These are phyloP conservation scores for Trichoderma endophyticum DNA, from an alignment of 2,329 filamentous ascomycete genomes.

Conservation along the genomic window DNA sequence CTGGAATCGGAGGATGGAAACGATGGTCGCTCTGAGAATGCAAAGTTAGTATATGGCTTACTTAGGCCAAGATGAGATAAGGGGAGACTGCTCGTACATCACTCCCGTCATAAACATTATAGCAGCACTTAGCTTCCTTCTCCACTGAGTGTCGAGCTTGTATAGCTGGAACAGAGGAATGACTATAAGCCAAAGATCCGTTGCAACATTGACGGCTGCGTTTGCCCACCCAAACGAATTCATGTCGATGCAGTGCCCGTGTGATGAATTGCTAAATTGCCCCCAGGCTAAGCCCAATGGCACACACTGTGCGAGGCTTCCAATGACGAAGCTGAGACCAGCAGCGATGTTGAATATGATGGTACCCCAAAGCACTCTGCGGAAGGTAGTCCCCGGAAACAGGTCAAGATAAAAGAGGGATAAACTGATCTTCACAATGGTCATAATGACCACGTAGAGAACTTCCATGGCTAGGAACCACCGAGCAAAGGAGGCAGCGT, in stretches of 20 bases:
- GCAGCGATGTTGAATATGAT: conserved; percentile 31
- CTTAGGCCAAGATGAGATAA: no score
- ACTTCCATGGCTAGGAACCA: conserved; percentile 35
- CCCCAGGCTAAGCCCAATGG: conserved; percentile 42
- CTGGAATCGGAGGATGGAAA: conserved; percentile 31
- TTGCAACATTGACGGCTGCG: conserved; percentile 39
- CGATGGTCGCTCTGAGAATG: conserved; percentile 28
- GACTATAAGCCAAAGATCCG: conserved; percentile 43
- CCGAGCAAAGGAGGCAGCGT: conserved; percentile 24
- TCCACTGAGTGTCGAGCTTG: conserved; percentile 35
- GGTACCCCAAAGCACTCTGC: conserved; percentile 33
- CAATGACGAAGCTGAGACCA: conserved; percentile 33
- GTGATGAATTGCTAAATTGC: conserved; percentile 37
- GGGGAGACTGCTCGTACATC: conserved; percentile 29
- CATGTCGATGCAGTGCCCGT: conserved; percentile 41
- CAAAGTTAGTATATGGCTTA: neutral
- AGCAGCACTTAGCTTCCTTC: conserved; percentile 41
- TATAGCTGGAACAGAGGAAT: conserved; percentile 41
- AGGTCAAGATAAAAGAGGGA: conserved; percentile 43
- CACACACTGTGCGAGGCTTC: conserved; percentile 37
- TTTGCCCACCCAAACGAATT: conserved; percentile 42
- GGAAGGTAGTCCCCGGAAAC: conserved; percentile 34
- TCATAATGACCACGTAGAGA: conserved; percentile 39
- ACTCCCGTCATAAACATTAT: conserved; percentile 45
- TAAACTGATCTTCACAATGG: conserved; percentile 40